Conservation (phyloP, 139 green algal species). For the Astrephomene gubernaculifera region DNA sequence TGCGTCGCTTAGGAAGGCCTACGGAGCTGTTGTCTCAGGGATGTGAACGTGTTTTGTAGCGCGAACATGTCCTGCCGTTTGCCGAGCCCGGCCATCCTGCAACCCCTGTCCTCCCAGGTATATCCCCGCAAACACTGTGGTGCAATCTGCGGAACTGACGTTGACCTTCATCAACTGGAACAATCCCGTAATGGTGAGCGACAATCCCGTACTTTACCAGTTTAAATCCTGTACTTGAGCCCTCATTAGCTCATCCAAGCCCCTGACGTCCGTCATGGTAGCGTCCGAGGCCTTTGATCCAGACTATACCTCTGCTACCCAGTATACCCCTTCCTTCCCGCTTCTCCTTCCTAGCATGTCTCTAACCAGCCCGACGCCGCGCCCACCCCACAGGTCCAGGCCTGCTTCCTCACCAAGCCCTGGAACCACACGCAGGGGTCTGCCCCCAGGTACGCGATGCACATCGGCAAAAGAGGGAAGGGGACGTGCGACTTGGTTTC, state of each 20-base stretch:
- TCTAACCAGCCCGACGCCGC: too few relatives aligned
- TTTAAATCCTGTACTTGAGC: too few relatives aligned
- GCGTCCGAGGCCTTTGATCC: too few relatives aligned
- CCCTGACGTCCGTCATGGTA: too few relatives aligned
- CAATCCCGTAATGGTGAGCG: background rate
- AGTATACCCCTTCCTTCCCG: too few relatives aligned
- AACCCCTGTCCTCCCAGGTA: background rate
- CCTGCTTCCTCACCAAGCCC: constrained; percentile 21
- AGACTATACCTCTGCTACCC: too few relatives aligned
- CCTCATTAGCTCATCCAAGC: too few relatives aligned
- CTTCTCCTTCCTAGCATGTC: too few relatives aligned
- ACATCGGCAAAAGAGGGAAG: background rate
- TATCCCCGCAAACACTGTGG: background rate
- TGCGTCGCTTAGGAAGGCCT: background rate
- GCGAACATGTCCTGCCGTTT: background rate
- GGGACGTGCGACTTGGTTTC: background rate
- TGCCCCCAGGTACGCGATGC: constrained; percentile 1
- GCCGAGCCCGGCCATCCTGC: background rate
- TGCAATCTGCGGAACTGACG: constrained; percentile 10
- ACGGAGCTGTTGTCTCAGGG: background rate
- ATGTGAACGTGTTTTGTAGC: background rate
- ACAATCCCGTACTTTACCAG: too few relatives aligned
- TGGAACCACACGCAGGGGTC: background rate
- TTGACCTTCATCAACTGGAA: constrained; percentile 25
- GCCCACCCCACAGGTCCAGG: too few relatives aligned